Evolutionary conservation across 1,139 yeast genomes (phyloP).

Genomic region (Scheffersomyces stambukii): DNA sequence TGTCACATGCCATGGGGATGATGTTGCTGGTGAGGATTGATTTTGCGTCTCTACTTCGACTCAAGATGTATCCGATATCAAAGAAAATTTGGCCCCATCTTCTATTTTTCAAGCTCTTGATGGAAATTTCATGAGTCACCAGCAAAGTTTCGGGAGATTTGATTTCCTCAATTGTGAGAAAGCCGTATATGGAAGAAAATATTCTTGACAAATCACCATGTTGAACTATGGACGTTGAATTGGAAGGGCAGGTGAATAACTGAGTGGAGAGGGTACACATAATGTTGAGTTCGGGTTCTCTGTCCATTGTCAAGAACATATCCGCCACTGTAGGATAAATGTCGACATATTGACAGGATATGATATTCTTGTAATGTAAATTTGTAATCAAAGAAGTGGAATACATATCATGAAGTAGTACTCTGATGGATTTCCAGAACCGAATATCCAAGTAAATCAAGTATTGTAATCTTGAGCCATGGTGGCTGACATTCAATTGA

Average conservation of each 20-base stretch:
- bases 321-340: slow-evolving; percentile 78
- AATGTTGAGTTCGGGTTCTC: slow-evolving; percentile 80
- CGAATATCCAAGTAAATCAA: slow-evolving; percentile 66
- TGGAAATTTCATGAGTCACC: slow-evolving; percentile 37
- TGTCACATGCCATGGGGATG: slow-evolving; percentile 56
- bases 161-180: slow-evolving; percentile 56
- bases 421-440: slow-evolving; percentile 66
- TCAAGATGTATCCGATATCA: slow-evolving; percentile 75
- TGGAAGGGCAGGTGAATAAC: slow-evolving; percentile 78
- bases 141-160: slow-evolving; percentile 43
- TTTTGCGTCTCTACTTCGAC: slow-evolving; percentile 58
- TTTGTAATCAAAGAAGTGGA: slow-evolving; percentile 69
- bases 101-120: slow-evolving; percentile 62
- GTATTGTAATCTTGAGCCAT: slow-evolving; percentile 76
- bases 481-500: slow-evolving; percentile 26
- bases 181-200: slow-evolving; percentile 62
- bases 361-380: slow-evolving; percentile 50
- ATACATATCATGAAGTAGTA: slow-evolving; percentile 61
- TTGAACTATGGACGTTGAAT: slow-evolving; percentile 62
- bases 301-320: slow-evolving; percentile 62
- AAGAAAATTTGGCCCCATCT: slow-evolving; percentile 83
- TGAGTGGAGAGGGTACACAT: slow-evolving; percentile 80
- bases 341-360: slow-evolving; percentile 80
- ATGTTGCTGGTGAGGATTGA: slow-evolving; percentile 29
- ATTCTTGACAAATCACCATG: slow-evolving; percentile 71